phyloP scores from a whole-genome alignment of 192 early-diverging fungal species.

The Coemansia sp. region DNA sequence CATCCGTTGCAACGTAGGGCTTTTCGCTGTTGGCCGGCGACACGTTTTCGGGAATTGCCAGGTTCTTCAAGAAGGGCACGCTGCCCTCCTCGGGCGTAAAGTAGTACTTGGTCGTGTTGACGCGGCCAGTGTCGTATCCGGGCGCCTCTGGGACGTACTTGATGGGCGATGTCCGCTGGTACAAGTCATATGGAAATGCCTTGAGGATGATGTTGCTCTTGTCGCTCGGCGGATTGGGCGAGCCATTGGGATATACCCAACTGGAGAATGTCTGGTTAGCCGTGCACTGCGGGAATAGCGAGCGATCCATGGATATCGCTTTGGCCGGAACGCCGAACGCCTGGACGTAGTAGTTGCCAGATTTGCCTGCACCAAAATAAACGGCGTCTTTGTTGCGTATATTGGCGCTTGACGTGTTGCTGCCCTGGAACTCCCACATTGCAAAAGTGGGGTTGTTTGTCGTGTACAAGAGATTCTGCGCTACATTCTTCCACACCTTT shows the following conservation, averaged over 20 bases:
- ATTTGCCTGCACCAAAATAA: conserved; percentile 34
- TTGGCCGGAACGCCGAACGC: conserved; percentile 32
- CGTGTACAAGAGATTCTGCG: conserved; percentile 32
- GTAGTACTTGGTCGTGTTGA: conserved; percentile 22
- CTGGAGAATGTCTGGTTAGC: conserved; percentile 46
- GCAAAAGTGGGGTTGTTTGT: conserved; percentile 42
- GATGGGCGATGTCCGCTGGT: neutral
- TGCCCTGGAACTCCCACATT: conserved; percentile 34
- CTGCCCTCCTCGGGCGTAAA: conserved; percentile 30
- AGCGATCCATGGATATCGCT: neutral
- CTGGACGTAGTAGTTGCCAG: conserved; percentile 45
- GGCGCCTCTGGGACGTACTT: neutral
- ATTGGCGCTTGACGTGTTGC: neutral
- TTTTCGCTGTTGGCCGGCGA: conserved; percentile 16
- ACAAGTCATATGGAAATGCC: conserved; percentile 25
- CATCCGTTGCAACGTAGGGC: conserved; percentile 26
- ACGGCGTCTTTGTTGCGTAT: conserved; percentile 1
- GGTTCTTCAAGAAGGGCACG: conserved; percentile 31
- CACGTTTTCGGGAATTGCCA: conserved; percentile 19
- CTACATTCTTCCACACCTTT: conserved; percentile 29
- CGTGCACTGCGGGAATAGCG: conserved; percentile 29
- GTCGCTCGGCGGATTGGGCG: neutral
- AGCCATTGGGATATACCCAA: conserved; percentile 44
- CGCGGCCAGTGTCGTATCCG: conserved; percentile 21
- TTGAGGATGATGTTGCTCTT: conserved; percentile 8